Evolutionary conservation across 331 rosid genomes (phyloP), one percentile per base, ranked within the genome.

Genomic region (Rosa hybrid): DNA sequence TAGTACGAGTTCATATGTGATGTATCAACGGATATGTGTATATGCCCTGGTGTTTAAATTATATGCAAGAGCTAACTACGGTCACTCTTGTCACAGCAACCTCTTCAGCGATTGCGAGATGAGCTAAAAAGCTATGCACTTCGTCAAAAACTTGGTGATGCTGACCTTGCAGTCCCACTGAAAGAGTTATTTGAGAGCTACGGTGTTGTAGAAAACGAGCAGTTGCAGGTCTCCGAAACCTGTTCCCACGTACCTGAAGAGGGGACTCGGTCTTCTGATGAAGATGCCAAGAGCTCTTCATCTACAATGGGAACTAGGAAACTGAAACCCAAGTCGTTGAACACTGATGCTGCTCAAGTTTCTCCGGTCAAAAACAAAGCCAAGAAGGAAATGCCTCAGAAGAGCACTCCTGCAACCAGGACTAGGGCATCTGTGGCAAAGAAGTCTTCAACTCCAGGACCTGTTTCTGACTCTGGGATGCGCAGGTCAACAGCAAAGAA

Each of bases 231-330:
- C 60, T 86, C 94, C 12, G 94, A 91, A 86, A 79, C 86, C 72
- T 84, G 78, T 78, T 85, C 97, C 74, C 93, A 80, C 78, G 87
- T 87, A 18, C 91, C 84, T 56, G 91, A 90, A 46, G 87, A 85
- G 78, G 94, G 86, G 76, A 82, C 86, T 51, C 81, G 86, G 51
- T 87, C 93, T 69, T 89, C 94, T 63, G 97, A 88, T 78, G 98
- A 91, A 53, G 97, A 90, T 65, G 85, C 88, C 67, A 89, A 79
- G 18, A 90, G 90, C 88, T 86, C 90, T 50, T 80, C 89, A 45
- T 84, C 90, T 17, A 64, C 86, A 30, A 79, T 80, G 77, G 87
- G 75, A 45, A 62, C 81, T 75, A 82, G 78, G 81, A 89, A 88
- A 70, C 86, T 82, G 76, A 88, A 86, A 79, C 91, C 97, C 7